A percentile compares a stretch with the other conserved stretches of the same genome.
Conservation (phyloP, 169 alveolate genomes). For the Perkinsus marinus region DNA sequence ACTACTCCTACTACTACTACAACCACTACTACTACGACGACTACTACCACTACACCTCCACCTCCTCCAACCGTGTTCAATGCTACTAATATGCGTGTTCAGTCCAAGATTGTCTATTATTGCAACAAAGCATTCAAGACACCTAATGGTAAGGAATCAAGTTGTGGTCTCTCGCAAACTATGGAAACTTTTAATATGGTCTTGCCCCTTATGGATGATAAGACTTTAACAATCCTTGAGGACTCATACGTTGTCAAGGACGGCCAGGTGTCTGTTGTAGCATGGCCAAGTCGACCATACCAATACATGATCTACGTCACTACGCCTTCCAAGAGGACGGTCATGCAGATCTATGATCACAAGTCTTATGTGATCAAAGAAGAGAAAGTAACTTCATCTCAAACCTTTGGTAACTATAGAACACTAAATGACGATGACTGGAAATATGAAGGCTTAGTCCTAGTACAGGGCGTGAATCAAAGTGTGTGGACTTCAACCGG, state of each 20-base stretch:
- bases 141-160: neutral
- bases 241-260: neutral
- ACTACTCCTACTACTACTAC: neutral
- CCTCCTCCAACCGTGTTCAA: neutral
- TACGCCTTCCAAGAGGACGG: neutral
- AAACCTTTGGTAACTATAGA: neutral
- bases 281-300: neutral
- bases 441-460: neutral
- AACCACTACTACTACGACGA: neutral
- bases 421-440: neutral
- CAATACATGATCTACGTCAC: neutral
- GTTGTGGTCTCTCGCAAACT: neutral
- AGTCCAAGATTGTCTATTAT: neutral
- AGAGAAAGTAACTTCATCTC: neutral
- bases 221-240: neutral
- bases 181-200: neutral
- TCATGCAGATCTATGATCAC: neutral
- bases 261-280: neutral
- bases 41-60: neutral
- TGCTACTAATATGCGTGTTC: neutral
- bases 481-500: neutral
- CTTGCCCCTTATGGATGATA: neutral
- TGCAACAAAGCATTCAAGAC: neutral
- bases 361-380: neutral
- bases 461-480: neutral